phyloP scores from a whole-genome alignment of 257 asterid species.

The Penstemon davidsonii region DNA sequence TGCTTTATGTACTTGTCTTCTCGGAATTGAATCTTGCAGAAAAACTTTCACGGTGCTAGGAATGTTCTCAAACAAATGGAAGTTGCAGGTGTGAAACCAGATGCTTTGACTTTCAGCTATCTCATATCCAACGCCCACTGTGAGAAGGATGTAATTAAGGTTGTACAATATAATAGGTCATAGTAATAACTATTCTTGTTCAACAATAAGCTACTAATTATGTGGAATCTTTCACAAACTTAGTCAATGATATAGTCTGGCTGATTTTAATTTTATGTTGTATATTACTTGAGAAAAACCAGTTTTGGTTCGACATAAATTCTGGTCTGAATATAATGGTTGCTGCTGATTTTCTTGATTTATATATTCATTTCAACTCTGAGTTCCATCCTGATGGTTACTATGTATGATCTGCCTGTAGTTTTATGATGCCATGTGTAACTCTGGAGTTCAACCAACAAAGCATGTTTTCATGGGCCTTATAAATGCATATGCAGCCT shows the following conservation, averaged over 20 bases:
- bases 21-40: constrained; percentile 53
- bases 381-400: constrained; percentile 33
- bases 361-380: constrained; percentile 13
- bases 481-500: constrained; percentile 81
- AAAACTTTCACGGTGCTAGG: constrained; percentile 52
- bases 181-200: constrained; percentile 11
- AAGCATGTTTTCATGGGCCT: constrained; percentile 76
- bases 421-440: constrained; percentile 54
- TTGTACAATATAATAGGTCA: constrained; percentile 29
- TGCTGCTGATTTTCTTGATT: constrained; percentile 24
- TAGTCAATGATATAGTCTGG: too few species aligned
- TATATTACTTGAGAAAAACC: constrained; percentile 17
- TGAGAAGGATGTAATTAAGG: constrained; percentile 74
- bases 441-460: constrained; percentile 50
- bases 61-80: constrained; percentile 79
- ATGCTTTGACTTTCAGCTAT: constrained; percentile 73
- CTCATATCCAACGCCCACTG: constrained; percentile 60
- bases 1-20: constrained; percentile 30
- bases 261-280: too few species aligned
- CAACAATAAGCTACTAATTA: constrained; percentile 12
- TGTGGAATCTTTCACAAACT: neutral
- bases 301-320: constrained; percentile 4
- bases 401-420: constrained; percentile 42
- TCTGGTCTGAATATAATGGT: neutral
- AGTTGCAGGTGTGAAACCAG: constrained; percentile 73